A percentile compares a stretch with the other conserved stretches of the same genome.
Conservation (phyloP, 192 early-diverging fungal genomes). For the Rhizophagus prolifer region DNA sequence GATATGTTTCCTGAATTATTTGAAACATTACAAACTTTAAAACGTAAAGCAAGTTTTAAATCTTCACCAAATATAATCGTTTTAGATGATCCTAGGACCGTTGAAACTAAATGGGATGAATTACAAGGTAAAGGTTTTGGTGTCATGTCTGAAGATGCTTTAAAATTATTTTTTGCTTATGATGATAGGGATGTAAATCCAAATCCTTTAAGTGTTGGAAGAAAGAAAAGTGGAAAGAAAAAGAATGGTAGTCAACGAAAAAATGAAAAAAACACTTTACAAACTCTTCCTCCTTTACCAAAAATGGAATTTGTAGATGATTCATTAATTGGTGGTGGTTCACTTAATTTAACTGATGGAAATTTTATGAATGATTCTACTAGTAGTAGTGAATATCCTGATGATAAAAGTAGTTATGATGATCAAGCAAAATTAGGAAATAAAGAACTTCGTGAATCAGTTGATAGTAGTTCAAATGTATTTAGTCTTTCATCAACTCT, state of each 20-base stretch:
- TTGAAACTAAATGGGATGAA: conserved; percentile 18
- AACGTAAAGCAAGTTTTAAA: background rate
- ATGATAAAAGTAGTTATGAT: background rate
- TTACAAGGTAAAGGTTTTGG: conserved; percentile 3
- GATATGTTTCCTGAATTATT: conserved; percentile 14
- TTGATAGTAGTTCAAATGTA: background rate
- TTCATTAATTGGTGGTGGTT: background rate
- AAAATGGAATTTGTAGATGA: background rate
- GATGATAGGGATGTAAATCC: conserved; percentile 14
- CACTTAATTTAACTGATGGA: background rate
- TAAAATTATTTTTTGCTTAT: conserved; percentile 24
- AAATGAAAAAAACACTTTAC: background rate
- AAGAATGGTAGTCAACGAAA: background rate
- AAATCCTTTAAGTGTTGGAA: background rate
- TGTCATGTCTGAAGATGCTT: conserved; percentile 8
- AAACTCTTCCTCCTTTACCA: background rate
- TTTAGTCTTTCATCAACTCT: conserved; percentile 14
- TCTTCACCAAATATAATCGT: background rate
- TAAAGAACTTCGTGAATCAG: background rate
- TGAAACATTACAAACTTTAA: background rate
- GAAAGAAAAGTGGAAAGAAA: background rate
- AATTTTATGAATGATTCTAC: background rate
- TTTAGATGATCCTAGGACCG: conserved; percentile 11
- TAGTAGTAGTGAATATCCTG: background rate
- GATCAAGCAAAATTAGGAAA: background rate